Conservation (phyloP, 2,329 filamentous ascomycete species). For the Knoxdaviesia capensis region DNA sequence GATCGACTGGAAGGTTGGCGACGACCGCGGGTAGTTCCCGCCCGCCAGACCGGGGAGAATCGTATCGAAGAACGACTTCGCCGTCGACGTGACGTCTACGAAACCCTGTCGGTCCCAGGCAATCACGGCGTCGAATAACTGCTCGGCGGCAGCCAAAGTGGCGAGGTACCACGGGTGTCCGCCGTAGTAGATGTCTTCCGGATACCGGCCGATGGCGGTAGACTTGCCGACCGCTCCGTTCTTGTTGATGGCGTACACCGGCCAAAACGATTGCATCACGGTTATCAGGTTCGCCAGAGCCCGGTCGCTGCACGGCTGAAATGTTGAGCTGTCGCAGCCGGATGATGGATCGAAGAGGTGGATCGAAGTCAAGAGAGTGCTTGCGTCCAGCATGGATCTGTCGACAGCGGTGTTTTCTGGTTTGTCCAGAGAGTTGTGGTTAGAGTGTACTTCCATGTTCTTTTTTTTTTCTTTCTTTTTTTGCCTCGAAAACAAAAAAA, state of each 20-base stretch:
- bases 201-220: slow-evolving; percentile 44
- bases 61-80: slow-evolving; percentile 52
- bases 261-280: slow-evolving; percentile 55
- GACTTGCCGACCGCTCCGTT: slow-evolving; percentile 39
- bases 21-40: slow-evolving; percentile 38
- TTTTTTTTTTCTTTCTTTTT: too few relatives aligned
- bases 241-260: slow-evolving; percentile 47
- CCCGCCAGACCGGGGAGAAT: slow-evolving; percentile 34
- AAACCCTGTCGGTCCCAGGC: slow-evolving; percentile 45
- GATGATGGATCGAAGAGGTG: slow-evolving; percentile 48
- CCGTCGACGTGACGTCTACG: slow-evolving; percentile 42
- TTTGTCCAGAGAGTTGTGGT: too few relatives aligned
- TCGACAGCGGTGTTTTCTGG: slow-evolving; percentile 25
- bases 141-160: slow-evolving; percentile 60
- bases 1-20: slow-evolving; percentile 30
- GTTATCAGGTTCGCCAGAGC: slow-evolving; percentile 60
- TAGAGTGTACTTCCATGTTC: neutral
- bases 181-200: slow-evolving; percentile 54
- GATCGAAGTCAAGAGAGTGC: slow-evolving; percentile 46
- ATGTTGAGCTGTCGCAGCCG: slow-evolving; percentile 47
- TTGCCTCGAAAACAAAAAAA: too few relatives aligned
- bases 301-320: slow-evolving; percentile 55
- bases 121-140: slow-evolving; percentile 57
- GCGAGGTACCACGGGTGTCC: slow-evolving; percentile 70
- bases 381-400: slow-evolving; percentile 50